These are phyloP conservation scores for Betula pendula DNA, from an alignment of 306 rosid genomes.

Conservation along the genomic window DNA sequence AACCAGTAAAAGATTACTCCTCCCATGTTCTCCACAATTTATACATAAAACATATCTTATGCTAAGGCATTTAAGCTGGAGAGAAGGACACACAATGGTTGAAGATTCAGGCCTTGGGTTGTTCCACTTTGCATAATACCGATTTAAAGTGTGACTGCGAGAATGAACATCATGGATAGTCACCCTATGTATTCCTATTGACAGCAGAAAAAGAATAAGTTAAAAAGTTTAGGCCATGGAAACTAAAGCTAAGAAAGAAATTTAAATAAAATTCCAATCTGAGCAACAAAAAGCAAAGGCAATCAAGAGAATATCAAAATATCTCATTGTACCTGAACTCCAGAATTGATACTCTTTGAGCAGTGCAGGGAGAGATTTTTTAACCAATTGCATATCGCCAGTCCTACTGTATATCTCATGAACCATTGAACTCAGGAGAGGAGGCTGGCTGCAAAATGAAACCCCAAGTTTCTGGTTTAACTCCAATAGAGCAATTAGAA, in stretches of 20 bases:
- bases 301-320: conserved; percentile 3
- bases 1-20: conserved; percentile 9
- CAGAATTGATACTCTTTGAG: conserved; percentile 77
- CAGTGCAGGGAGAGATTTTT: conserved; percentile 74
- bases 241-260: conserved; percentile 6
- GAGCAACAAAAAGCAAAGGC: conserved; percentile 6
- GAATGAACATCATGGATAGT: conserved; percentile 55
- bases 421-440: conserved; percentile 88
- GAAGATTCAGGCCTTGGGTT: conserved; percentile 85
- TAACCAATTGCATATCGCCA: conserved; percentile 60
- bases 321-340: conserved; percentile 71
- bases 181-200: conserved; percentile 67
- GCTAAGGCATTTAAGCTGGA: conserved; percentile 3
- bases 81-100: conserved; percentile 46
- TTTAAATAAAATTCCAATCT: conserved; percentile 12
- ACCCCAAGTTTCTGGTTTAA: conserved; percentile 13
- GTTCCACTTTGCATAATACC: conserved; percentile 90
- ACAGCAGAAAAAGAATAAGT: neutral
- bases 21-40: conserved; percentile 5
- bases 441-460: conserved; percentile 84
- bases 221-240: neutral
- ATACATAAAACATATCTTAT: conserved; percentile 9
- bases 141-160: conserved; percentile 55
- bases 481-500: neutral
- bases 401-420: conserved; percentile 66